Percentiles rank a stretch among this genome's conserved stretches.
Evolutionary conservation across 1,284 basidiomycete genomes (phyloP).

Genomic region (Malassezia slooffiae): DNA sequence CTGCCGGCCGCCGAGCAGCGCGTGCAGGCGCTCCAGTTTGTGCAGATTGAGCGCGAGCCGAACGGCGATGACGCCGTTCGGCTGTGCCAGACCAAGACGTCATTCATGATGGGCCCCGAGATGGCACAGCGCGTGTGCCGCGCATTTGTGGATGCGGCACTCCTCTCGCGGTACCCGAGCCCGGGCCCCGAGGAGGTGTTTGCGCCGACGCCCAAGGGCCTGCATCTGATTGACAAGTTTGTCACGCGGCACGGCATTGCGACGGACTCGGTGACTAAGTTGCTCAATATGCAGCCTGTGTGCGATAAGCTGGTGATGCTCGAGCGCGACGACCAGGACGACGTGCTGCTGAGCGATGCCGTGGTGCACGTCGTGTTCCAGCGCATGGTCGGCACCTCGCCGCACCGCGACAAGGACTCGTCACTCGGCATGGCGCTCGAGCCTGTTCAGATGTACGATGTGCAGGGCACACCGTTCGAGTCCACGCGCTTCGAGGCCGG

Average conservation of each 20-base stretch:
- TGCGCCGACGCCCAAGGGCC: constrained; percentile 87
- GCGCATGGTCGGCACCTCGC: constrained; percentile 68
- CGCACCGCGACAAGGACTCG: constrained; percentile 16
- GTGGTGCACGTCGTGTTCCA: constrained; percentile 91
- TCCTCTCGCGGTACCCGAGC: constrained; percentile 56
- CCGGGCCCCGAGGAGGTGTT: constrained; percentile 91
- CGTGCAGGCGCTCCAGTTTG: constrained; percentile 90
- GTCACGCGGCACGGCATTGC: constrained; percentile 98
- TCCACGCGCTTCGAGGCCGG: constrained; percentile 65
- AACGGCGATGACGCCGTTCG: constrained; percentile 94
- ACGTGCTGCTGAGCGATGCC: constrained; percentile 91
- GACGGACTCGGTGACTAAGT: constrained; percentile 56
- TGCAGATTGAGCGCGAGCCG: constrained; percentile 92
- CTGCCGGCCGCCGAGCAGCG: constrained; percentile 93
- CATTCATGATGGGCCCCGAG: constrained; percentile 97
- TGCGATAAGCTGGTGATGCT: constrained; percentile 96
- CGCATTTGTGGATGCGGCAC: constrained; percentile 95
- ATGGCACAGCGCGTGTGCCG: constrained; percentile 99
- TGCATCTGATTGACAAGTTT: constrained; percentile 96
- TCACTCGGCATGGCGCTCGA: constrained; percentile 8
- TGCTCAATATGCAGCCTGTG: constrained; percentile 84
- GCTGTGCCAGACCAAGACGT: constrained; percentile 97
- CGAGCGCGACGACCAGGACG: constrained; percentile 79
- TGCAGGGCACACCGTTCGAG: constrained; percentile 26
- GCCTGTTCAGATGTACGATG: constrained; percentile 33